Conservation (phyloP, 1,139 yeast species). For the Zygosaccharomyces pseudobailii region DNA sequence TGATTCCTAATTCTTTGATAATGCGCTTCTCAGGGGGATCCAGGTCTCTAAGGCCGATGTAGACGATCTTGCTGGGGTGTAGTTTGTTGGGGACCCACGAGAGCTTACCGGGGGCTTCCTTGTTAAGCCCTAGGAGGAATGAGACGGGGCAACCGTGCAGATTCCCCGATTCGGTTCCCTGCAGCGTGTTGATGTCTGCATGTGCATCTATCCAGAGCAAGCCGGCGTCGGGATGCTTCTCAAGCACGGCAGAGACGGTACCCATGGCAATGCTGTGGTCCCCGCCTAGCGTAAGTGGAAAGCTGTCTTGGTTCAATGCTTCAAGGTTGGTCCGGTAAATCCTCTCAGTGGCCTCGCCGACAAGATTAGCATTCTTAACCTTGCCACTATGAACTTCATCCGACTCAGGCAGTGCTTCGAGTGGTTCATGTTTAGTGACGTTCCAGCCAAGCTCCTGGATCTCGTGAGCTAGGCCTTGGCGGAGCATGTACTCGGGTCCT, state of each 20-base stretch:
- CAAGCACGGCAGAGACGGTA: slow-evolving; percentile 79
- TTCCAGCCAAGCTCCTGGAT: slow-evolving; percentile 70
- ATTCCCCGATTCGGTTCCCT: slow-evolving; percentile 81
- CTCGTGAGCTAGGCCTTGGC: slow-evolving; percentile 64
- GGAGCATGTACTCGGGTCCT: slow-evolving; percentile 79
- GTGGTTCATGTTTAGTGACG: slow-evolving; percentile 54
- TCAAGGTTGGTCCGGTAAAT: slow-evolving; percentile 58
- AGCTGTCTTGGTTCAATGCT: slow-evolving; percentile 43
- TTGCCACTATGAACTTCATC: slow-evolving; percentile 46
- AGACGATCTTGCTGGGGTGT: slow-evolving; percentile 69
- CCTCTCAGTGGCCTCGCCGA: slow-evolving; percentile 62
- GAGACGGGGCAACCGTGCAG: slow-evolving; percentile 96
- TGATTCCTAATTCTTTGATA: slow-evolving; percentile 63
- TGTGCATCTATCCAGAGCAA: slow-evolving; percentile 97
- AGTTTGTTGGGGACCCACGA: slow-evolving; percentile 73
- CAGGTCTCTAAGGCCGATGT: slow-evolving; percentile 92
- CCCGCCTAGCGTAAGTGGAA: slow-evolving; percentile 90
- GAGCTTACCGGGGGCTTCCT: slow-evolving; percentile 59
- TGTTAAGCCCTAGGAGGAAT: slow-evolving; percentile 73
- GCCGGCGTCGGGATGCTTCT: slow-evolving; percentile 80
- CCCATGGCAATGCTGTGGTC: slow-evolving; percentile 97
- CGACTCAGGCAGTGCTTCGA: slow-evolving; percentile 42
- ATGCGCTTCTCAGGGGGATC: slow-evolving; percentile 80
- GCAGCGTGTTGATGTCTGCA: slow-evolving; percentile 93
- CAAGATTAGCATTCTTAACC: slow-evolving; percentile 74